Evolutionary conservation across 2,329 filamentous ascomycete species (phyloP).

Genomic region (Cercospora janseana): DNA sequence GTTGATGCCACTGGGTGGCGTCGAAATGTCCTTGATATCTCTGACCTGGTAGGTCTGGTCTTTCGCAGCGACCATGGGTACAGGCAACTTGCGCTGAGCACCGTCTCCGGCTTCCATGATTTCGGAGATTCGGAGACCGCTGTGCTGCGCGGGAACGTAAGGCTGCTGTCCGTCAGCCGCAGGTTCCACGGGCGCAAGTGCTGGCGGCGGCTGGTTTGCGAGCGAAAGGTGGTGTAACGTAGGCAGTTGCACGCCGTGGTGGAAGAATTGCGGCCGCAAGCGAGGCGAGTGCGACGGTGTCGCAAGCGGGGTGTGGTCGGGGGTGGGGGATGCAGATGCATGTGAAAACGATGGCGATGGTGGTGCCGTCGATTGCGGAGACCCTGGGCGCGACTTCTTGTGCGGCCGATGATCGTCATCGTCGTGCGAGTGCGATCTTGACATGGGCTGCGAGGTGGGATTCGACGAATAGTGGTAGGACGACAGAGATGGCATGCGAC

Average conservation of each 20-base stretch:
- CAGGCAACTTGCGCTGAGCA: conserved; percentile 83
- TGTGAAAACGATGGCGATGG: conserved; percentile 96
- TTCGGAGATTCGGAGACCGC: conserved; percentile 79
- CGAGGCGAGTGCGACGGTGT: conserved; percentile 94
- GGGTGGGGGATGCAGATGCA: conserved; percentile 90
- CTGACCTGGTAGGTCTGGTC: conserved; percentile 55
- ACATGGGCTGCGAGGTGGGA: conserved; percentile 71
- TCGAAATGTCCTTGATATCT: conserved; percentile 62
- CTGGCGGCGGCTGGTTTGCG: conserved; percentile 57
- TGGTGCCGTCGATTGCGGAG: conserved; percentile 90
- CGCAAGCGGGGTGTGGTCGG: conserved; percentile 96
- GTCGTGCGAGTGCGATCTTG: conserved; percentile 78
- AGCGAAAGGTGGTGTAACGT: conserved; percentile 74
- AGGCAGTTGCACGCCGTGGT: conserved; percentile 74
- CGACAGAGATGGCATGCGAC: conserved; percentile 71
- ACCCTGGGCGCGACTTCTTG: conserved; percentile 90
- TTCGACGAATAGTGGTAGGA: conserved; percentile 63
- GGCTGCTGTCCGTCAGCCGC: conserved; percentile 59
- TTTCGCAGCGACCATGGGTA: conserved; percentile 71
- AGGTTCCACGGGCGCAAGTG: conserved; percentile 69
- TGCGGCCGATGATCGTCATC: conserved; percentile 76
- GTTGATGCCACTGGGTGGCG: conserved; percentile 66
- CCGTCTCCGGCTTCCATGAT: conserved; percentile 90
- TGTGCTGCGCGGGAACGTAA: conserved; percentile 56
- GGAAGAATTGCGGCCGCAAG: conserved; percentile 69